Percentiles rank a stretch among this genome's conserved stretches.
Evolutionary conservation across 768 basidiomycete genomes (phyloP).

Genomic region (Xerocomellus intermedius): DNA sequence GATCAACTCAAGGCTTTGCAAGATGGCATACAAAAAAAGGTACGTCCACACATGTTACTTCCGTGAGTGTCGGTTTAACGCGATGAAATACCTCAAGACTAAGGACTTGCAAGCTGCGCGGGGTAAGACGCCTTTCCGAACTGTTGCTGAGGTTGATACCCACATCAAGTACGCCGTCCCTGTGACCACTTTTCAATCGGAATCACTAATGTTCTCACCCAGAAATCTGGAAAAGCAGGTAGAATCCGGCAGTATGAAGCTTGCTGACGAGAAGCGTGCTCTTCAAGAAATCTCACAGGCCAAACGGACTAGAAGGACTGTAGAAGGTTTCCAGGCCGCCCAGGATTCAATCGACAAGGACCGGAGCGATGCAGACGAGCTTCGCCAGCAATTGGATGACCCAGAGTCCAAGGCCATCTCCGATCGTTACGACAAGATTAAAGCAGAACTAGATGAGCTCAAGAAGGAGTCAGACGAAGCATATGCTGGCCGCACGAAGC

Average conservation of each 20-base stretch:
- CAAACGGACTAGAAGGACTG: slow-evolving; percentile 67
- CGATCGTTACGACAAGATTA: slow-evolving; percentile 79
- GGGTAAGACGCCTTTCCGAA: slow-evolving; percentile 76
- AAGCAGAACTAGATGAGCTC: slow-evolving; percentile 80
- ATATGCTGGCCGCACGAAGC: slow-evolving; percentile 73
- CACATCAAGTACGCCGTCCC: slow-evolving; percentile 68
- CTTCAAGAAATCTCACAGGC: slow-evolving; percentile 81
- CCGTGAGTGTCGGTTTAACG: background rate
- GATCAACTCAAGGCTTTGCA: slow-evolving; percentile 80
- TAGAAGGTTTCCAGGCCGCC: slow-evolving; percentile 79
- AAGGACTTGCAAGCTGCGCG: slow-evolving; percentile 85
- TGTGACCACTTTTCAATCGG: background rate
- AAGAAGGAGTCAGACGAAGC: slow-evolving; percentile 86
- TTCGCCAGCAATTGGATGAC: slow-evolving; percentile 84
- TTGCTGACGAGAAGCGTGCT: slow-evolving; percentile 94
- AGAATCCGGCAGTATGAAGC: slow-evolving; percentile 87
- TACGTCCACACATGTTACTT: slow-evolving; percentile 24
- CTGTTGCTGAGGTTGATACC: slow-evolving; percentile 80
- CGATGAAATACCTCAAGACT: slow-evolving; percentile 45
- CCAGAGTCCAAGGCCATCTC: slow-evolving; percentile 81
- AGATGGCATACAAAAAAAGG: slow-evolving; percentile 82
- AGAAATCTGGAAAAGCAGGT: slow-evolving; percentile 87
- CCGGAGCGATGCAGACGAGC: slow-evolving; percentile 68
- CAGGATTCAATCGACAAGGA: slow-evolving; percentile 83
- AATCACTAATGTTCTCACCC: slow-evolving; percentile 9